Conservation (phyloP, 2,329 filamentous ascomycete genomes). For the Sarocladium strictum region DNA sequence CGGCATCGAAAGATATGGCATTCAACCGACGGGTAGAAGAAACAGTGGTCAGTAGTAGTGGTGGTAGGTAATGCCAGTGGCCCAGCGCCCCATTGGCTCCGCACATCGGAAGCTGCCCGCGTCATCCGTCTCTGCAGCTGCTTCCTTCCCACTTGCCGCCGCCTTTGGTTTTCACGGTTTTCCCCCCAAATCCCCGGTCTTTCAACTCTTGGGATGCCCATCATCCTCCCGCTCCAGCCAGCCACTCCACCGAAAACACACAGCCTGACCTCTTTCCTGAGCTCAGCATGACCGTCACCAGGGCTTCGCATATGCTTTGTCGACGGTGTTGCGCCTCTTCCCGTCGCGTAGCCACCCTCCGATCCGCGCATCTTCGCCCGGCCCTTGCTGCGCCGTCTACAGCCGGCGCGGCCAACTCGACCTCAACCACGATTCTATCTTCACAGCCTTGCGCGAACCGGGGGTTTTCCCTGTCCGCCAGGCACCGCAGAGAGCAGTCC, state of each 20-base stretch:
- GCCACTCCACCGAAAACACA: too few relatives aligned
- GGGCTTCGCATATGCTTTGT: neutral
- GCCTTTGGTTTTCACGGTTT: neutral
- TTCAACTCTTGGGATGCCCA: neutral
- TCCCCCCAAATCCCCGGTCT: neutral
- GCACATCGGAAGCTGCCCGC: neutral
- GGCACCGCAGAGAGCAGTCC: slow-evolving; percentile 12
- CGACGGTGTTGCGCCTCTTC: slow-evolving; percentile 6
- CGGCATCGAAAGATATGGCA: too few relatives aligned
- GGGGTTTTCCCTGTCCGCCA: neutral
- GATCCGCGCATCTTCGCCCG: too few relatives aligned
- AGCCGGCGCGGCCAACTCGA: neutral
- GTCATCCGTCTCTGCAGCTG: neutral
- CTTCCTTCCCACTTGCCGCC: neutral
- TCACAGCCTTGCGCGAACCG: neutral
- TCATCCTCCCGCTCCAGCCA: neutral
- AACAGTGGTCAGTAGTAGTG: too few relatives aligned
- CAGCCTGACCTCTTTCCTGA: neutral
- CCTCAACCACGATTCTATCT: neutral
- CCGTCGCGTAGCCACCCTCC: slow-evolving; percentile 8
- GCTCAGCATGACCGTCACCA: neutral
- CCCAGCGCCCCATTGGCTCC: neutral
- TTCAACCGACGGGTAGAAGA: too few relatives aligned
- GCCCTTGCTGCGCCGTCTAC: neutral
- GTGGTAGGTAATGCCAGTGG: too few relatives aligned